A percentile compares a stretch with the other conserved stretches of the same genome.
phyloP scores from a whole-genome alignment of 208 protist species.

The Acanthamoeba culbertsoni region DNA sequence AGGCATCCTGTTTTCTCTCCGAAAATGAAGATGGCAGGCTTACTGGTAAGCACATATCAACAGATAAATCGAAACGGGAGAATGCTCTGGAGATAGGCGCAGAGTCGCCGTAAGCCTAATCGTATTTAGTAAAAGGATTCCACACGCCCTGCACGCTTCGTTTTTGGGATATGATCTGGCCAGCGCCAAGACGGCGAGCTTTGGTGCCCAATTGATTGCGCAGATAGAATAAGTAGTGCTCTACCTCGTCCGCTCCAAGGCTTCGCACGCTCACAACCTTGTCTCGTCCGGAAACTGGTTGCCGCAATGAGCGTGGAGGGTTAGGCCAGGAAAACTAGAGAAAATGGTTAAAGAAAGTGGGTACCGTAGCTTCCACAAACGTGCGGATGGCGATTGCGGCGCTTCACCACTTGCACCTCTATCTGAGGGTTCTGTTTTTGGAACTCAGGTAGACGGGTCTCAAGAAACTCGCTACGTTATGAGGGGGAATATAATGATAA shows the following conservation, averaged over 20 bases:
- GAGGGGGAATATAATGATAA: no score
- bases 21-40: no score
- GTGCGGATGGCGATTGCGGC: not conserved
- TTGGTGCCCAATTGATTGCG: not conserved
- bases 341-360: not conserved
- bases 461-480: not conserved
- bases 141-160: slow-evolving; percentile 12
- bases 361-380: not conserved
- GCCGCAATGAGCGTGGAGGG: no score
- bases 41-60: not conserved
- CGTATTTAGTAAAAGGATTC: slow-evolving; percentile 1
- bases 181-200: not conserved
- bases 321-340: no score
- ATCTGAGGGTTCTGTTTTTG: not conserved
- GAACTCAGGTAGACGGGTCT: not conserved
- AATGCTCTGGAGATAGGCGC: not conserved
- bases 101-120: not conserved
- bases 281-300: not conserved
- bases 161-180: not conserved
- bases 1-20: not conserved
- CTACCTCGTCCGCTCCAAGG: not conserved
- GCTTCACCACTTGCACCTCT: not conserved
- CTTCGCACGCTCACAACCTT: not conserved
- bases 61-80: not conserved
- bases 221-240: not conserved